These are phyloP conservation scores for Lipomyces yamadae DNA, from an alignment of 805 yeast species.

Conservation along the genomic window DNA sequence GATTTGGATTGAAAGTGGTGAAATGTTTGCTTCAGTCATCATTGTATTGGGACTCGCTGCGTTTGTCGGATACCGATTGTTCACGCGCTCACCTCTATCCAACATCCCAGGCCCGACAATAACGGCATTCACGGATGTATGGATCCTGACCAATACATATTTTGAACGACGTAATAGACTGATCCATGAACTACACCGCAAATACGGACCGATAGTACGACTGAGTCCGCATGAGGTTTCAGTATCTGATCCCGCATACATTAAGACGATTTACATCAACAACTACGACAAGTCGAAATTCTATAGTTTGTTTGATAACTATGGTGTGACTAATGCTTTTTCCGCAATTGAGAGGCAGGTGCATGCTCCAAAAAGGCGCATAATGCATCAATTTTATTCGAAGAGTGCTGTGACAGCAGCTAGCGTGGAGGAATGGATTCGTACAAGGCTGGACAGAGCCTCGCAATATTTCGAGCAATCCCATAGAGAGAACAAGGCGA, in stretches of 20 bases:
- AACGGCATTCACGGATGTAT: slow-evolving; percentile 53
- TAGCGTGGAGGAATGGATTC: slow-evolving; percentile 47
- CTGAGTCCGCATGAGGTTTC: slow-evolving; percentile 67
- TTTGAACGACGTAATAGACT: slow-evolving; percentile 55
- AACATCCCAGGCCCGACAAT: slow-evolving; percentile 63
- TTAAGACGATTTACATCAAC: slow-evolving; percentile 61
- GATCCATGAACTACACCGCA: slow-evolving; percentile 57
- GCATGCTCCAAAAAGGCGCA: slow-evolving; percentile 54
- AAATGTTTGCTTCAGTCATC: not conserved
- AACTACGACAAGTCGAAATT: slow-evolving; percentile 62
- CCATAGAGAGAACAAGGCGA: slow-evolving; percentile 38
- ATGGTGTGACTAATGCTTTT: slow-evolving; percentile 63
- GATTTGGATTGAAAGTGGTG: not conserved
- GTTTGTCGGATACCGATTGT: not conserved
- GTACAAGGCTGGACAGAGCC: slow-evolving; percentile 42
- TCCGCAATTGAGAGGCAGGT: slow-evolving; percentile 56
- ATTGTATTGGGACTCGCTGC: not conserved
- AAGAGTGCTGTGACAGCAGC: slow-evolving; percentile 49
- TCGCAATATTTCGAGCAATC: not conserved
- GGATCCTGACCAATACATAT: slow-evolving; percentile 53
- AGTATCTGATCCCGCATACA: slow-evolving; percentile 55
- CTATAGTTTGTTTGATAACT: slow-evolving; percentile 64
- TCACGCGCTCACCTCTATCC: slow-evolving; percentile 48
- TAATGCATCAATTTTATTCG: slow-evolving; percentile 52
- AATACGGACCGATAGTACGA: slow-evolving; percentile 67